Conservation (phyloP, 495 filamentous ascomycete species). For the Monascus purpureus region DNA sequence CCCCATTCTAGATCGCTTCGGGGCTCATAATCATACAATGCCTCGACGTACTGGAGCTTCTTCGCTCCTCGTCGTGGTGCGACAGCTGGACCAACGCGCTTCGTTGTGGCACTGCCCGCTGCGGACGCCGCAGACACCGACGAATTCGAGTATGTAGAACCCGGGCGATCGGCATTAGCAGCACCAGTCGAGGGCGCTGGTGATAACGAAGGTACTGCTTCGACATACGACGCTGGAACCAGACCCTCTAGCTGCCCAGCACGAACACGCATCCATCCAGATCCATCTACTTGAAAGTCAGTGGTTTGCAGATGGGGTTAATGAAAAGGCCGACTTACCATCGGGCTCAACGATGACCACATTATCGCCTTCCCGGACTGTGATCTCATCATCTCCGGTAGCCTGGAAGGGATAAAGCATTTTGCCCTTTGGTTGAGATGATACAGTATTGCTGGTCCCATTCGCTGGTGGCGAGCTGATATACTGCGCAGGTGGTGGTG, state of each 20-base stretch:
- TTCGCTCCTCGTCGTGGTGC: constrained; percentile 86
- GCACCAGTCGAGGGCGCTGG: constrained; percentile 22
- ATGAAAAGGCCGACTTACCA: constrained; percentile 42
- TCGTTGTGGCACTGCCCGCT: constrained; percentile 39
- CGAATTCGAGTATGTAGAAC: constrained; percentile 69
- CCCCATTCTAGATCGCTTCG: constrained; percentile 74
- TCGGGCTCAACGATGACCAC: constrained; percentile 75
- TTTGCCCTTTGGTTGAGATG: constrained; percentile 43
- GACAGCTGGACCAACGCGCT: constrained; percentile 88
- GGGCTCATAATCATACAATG: constrained; percentile 82
- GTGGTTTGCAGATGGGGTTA: not conserved
- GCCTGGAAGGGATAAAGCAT: constrained; percentile 84
- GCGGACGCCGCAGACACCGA: constrained; percentile 61
- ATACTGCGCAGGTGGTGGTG: constrained; percentile 76
- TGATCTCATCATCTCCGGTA: constrained; percentile 64
- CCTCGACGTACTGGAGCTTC: constrained; percentile 89
- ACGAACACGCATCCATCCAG: constrained; percentile 78
- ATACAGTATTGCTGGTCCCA: constrained; percentile 16
- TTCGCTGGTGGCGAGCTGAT: constrained; percentile 43
- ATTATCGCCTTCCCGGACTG: constrained; percentile 61
- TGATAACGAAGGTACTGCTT: constrained; percentile 34
- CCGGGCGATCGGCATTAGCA: constrained; percentile 31
- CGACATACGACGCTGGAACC: constrained; percentile 74
- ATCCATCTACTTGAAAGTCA: constrained; percentile 48
- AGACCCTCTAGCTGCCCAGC: constrained; percentile 56